phyloP scores from a whole-genome alignment of 2,329 filamentous ascomycete genomes.

The Exophiala lecanii-corni region DNA sequence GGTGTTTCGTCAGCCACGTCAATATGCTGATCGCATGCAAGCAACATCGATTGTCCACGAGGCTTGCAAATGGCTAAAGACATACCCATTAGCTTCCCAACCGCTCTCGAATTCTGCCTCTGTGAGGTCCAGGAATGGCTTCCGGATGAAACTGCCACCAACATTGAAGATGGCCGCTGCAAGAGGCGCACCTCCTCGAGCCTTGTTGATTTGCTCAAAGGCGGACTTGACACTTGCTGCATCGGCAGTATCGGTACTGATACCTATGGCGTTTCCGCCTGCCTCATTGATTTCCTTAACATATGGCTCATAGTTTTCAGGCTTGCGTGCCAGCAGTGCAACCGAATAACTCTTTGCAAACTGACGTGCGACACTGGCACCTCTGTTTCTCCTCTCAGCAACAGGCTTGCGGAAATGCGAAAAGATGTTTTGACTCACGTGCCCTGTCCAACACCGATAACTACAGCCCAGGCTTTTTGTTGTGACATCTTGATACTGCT shows the following conservation, averaged over 20 bases:
- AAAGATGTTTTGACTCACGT: constrained; percentile 27
- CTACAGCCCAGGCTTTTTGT: constrained; percentile 40
- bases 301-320: constrained; percentile 51
- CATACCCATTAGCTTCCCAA: constrained; percentile 48
- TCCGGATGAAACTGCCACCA: constrained; percentile 52
- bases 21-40: too few species aligned
- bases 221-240: constrained; percentile 49
- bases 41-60: not conserved
- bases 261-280: constrained; percentile 57
- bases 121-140: constrained; percentile 58
- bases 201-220: constrained; percentile 50
- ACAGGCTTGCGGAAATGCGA: not conserved
- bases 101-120: constrained; percentile 53
- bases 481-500: constrained; percentile 18
- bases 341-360: constrained; percentile 58
- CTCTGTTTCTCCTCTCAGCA: constrained; percentile 32
- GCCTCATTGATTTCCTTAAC: constrained; percentile 56
- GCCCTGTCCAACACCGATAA: constrained; percentile 45
- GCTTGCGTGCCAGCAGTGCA: constrained; percentile 55
- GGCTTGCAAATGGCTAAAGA: not conserved
- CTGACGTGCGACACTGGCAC: constrained; percentile 55
- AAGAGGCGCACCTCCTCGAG: constrained; percentile 44
- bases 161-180: constrained; percentile 60
- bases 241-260: constrained; percentile 56
- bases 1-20: too few species aligned